A percentile compares a stretch with the other conserved stretches of the same genome.
phyloP scores from a whole-genome alignment of 305 asterid species.

The Andrographis paniculata region DNA sequence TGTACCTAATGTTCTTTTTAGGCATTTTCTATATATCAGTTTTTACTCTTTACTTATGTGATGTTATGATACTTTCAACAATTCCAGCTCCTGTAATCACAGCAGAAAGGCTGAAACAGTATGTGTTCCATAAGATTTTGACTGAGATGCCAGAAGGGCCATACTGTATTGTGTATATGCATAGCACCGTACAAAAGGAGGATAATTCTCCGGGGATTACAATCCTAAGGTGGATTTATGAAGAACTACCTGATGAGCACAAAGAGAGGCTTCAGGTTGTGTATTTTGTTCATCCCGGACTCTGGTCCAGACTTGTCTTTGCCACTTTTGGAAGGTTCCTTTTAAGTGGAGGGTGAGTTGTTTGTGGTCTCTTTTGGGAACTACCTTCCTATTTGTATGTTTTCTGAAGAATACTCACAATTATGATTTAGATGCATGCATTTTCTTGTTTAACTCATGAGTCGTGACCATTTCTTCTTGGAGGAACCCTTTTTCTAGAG shows the following conservation, averaged over 20 bases:
- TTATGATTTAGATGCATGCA: too few relatives aligned
- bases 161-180: slow-evolving; percentile 81
- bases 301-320: slow-evolving; percentile 70
- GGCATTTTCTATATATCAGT: not conserved
- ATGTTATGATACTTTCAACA: slow-evolving; percentile 10
- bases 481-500: too few relatives aligned
- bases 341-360: slow-evolving; percentile 82
- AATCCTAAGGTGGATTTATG: slow-evolving; percentile 89
- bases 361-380: slow-evolving; percentile 5
- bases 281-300: slow-evolving; percentile 91
- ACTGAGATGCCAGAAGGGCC: slow-evolving; percentile 67
- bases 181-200: slow-evolving; percentile 67
- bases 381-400: too few relatives aligned
- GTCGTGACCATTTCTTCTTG: too few relatives aligned
- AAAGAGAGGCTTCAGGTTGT: slow-evolving; percentile 80
- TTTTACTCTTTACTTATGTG: slow-evolving; percentile 8
- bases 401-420: too few relatives aligned
- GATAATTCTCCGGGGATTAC: slow-evolving; percentile 86
- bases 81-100: slow-evolving; percentile 54
- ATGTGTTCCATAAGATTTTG: slow-evolving; percentile 54
- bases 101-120: slow-evolving; percentile 78
- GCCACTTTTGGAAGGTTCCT: slow-evolving; percentile 90
- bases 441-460: too few relatives aligned
- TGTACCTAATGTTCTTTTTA: not conserved
- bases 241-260: slow-evolving; percentile 65